Conservation (phyloP, 2,329 filamentous ascomycete species). For the Acrocalymma vagum region DNA sequence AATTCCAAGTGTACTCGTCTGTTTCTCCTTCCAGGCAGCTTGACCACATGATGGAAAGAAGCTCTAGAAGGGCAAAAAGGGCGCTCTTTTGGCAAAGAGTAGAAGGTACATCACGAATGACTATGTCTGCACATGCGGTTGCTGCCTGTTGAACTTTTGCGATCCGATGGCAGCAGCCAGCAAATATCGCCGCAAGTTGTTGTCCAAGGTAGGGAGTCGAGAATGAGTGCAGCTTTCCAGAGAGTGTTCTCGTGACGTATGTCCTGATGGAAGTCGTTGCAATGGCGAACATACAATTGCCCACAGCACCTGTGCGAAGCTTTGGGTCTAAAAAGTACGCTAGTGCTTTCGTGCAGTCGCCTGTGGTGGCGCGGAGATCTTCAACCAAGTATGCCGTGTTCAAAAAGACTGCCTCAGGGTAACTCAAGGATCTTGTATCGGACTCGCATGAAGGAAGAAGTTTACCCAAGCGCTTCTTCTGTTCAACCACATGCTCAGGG, state of each 20-base stretch:
- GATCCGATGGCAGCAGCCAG: slow-evolving; percentile 91
- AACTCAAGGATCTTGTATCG: slow-evolving; percentile 83
- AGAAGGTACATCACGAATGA: slow-evolving; percentile 85
- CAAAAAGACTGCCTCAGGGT: slow-evolving; percentile 90
- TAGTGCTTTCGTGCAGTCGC: slow-evolving; percentile 88
- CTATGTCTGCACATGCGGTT: slow-evolving; percentile 81
- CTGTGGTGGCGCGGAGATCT: slow-evolving; percentile 82
- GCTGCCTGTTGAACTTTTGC: slow-evolving; percentile 90
- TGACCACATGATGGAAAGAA: slow-evolving; percentile 93
- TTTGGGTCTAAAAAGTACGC: slow-evolving; percentile 96
- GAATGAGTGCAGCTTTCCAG: slow-evolving; percentile 76
- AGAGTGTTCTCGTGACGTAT: slow-evolving; percentile 79
- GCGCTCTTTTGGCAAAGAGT: slow-evolving; percentile 89
- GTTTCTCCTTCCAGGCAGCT: slow-evolving; percentile 94
- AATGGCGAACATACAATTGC: slow-evolving; percentile 69
- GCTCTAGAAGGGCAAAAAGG: slow-evolving; percentile 89
- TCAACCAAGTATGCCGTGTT: slow-evolving; percentile 92
- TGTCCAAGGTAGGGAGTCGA: slow-evolving; percentile 91
- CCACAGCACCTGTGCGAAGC: slow-evolving; percentile 68
- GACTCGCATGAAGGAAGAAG: slow-evolving; percentile 78
- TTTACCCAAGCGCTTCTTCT: slow-evolving; percentile 79
- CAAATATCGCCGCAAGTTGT: slow-evolving; percentile 86
- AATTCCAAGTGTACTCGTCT: slow-evolving; percentile 88
- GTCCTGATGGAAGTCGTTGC: slow-evolving; percentile 76
- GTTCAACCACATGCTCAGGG: slow-evolving; percentile 77